Percentiles rank a stretch among this genome's conserved stretches.
Evolutionary conservation across 805 yeast species (phyloP).

Genomic region (Saccharomycopsis babjevae): DNA sequence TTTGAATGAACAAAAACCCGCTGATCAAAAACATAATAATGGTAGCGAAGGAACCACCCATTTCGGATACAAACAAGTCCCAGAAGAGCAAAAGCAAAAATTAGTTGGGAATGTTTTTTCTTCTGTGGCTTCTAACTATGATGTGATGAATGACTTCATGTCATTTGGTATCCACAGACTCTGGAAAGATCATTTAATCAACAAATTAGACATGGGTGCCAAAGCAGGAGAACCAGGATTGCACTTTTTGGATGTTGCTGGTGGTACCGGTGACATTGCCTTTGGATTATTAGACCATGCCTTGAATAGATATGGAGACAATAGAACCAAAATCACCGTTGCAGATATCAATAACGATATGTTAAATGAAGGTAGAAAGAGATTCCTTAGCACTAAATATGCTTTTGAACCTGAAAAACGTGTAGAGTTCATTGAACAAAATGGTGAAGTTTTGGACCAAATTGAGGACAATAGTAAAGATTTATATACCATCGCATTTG

Average conservation of each 20-base stretch:
- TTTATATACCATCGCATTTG: conserved; percentile 92
- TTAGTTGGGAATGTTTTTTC: conserved; percentile 81
- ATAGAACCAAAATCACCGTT: conserved; percentile 69
- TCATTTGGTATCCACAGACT: conserved; percentile 87
- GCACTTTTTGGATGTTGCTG: conserved; percentile 90
- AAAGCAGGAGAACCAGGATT: conserved; percentile 80
- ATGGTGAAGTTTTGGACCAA: conserved; percentile 80
- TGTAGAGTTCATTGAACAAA: conserved; percentile 75
- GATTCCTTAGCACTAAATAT: conserved; percentile 54
- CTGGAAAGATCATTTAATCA: conserved; percentile 88
- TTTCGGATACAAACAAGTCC: conserved; percentile 82
- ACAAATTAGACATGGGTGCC: conserved; percentile 83
- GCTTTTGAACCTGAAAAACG: conserved; percentile 39
- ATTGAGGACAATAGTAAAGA: conserved; percentile 85
- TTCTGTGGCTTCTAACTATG: conserved; percentile 88
- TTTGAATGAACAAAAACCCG: not conserved
- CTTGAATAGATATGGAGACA: conserved; percentile 63
- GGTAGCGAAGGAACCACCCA: conserved; percentile 49
- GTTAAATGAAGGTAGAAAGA: conserved; percentile 82
- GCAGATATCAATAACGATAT: conserved; percentile 94
- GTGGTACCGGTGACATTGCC: conserved; percentile 98
- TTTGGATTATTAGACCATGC: conserved; percentile 92
- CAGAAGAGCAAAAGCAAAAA: conserved; percentile 69
- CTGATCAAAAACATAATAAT: not conserved
- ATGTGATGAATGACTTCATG: conserved; percentile 97